A percentile compares a stretch with the other conserved stretches of the same genome.
These are phyloP conservation scores for Letharia lupina DNA, from an alignment of 495 filamentous ascomycete genomes.

Conservation along the genomic window DNA sequence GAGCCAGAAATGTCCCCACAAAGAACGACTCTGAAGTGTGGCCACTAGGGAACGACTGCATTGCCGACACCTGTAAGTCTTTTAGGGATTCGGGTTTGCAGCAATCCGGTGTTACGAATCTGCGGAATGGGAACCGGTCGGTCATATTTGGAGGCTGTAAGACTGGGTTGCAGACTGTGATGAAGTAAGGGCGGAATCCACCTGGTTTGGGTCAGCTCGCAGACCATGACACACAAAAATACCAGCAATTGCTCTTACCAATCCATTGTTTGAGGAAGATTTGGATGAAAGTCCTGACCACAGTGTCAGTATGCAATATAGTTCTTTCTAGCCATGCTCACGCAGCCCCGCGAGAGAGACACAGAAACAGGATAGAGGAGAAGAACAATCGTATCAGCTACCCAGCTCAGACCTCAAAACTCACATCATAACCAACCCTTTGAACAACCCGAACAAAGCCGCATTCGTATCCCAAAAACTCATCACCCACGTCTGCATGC, in stretches of 20 bases:
- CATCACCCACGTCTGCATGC: slow-evolving; percentile 20
- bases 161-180: slow-evolving; percentile 16
- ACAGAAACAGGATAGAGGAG: background rate
- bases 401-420: background rate
- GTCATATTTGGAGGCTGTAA: background rate
- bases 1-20: slow-evolving; percentile 46
- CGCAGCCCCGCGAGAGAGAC: background rate
- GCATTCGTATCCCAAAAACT: slow-evolving; percentile 19
- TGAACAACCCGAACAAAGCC: slow-evolving; percentile 16
- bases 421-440: slow-evolving; percentile 20
- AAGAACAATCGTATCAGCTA: background rate
- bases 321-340: background rate
- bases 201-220: slow-evolving; percentile 4
- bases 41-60: slow-evolving; percentile 55
- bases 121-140: background rate
- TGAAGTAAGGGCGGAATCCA: slow-evolving; percentile 18
- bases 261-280: slow-evolving; percentile 20
- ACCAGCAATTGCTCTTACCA: background rate
- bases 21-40: slow-evolving; percentile 52
- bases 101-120: background rate
- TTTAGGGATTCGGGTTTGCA: background rate
- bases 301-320: background rate
- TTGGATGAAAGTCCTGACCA: slow-evolving; percentile 17
- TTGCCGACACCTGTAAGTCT: slow-evolving; percentile 19
- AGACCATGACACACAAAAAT: background rate